A percentile compares a stretch with the other conserved stretches of the same genome.
Conservation (phyloP, 2,329 filamentous ascomycete genomes). For the Coniochaeta sp. region DNA sequence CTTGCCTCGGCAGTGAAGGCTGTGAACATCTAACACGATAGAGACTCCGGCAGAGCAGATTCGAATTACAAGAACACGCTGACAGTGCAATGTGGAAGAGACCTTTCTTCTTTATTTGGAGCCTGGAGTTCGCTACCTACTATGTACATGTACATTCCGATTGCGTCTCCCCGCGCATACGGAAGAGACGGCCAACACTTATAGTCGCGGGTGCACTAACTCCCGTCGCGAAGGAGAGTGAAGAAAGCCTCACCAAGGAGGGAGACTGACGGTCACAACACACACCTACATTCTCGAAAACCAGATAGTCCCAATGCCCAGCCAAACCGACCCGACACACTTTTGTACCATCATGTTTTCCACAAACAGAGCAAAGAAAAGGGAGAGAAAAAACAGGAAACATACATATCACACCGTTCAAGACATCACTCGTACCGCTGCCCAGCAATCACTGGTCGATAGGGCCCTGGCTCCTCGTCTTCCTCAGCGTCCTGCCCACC, state of each 20-base stretch:
- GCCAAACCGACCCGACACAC: not conserved
- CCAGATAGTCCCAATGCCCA: not conserved
- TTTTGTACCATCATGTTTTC: not conserved
- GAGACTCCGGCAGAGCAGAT: not conserved
- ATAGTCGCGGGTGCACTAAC: not conserved
- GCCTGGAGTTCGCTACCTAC: not conserved
- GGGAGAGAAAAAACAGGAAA: not conserved
- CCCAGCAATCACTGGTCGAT: conserved; percentile 4
- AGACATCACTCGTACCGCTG: not conserved
- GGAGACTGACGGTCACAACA: not conserved
- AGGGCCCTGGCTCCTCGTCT: conserved; percentile 18
- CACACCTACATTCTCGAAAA: not conserved
- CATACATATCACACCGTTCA: not conserved
- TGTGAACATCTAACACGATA: not conserved
- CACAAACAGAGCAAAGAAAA: not conserved
- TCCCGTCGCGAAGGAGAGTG: not conserved
- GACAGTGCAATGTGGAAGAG: not conserved
- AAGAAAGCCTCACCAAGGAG: not conserved
- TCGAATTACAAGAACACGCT: not conserved
- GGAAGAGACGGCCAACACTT: not conserved
- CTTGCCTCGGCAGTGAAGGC: not conserved
- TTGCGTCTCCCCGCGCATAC: not conserved
- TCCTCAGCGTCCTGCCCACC: conserved; percentile 12
- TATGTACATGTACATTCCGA: not conserved
- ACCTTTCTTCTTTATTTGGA: not conserved